These are phyloP conservation scores for Entophlyctis helioformis DNA, from an alignment of 192 early-diverging fungal species.

Conservation along the genomic window DNA sequence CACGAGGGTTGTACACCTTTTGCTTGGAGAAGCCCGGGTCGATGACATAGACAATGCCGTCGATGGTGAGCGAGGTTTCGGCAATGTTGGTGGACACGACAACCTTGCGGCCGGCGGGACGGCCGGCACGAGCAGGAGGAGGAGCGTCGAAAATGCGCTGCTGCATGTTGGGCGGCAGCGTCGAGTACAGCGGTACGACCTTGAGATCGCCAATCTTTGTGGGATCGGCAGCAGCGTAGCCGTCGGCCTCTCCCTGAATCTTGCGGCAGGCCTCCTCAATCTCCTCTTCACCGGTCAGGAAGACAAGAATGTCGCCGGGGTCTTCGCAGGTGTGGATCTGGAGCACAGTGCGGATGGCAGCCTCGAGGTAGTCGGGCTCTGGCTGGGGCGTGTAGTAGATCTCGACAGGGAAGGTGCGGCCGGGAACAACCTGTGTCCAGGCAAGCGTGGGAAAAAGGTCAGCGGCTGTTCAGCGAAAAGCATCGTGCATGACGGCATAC, in stretches of 20 bases:
- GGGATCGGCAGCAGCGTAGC: constrained; percentile 19
- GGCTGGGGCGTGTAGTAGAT: constrained; percentile 95
- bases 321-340: constrained; percentile 90
- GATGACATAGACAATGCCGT: constrained; percentile 97
- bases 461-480: background rate
- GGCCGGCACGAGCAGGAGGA: constrained; percentile 58
- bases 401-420: constrained; percentile 97
- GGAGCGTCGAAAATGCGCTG: constrained; percentile 91
- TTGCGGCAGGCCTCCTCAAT: constrained; percentile 92
- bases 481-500: no score
- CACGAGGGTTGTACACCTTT: constrained; percentile 97
- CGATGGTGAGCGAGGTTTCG: constrained; percentile 96
- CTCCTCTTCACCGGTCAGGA: constrained; percentile 97
- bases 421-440: constrained; percentile 58
- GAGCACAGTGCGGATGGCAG: constrained; percentile 86
- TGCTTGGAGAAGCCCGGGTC: constrained; percentile 99
- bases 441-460: background rate
- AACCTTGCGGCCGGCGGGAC: constrained; percentile 87
- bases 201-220: constrained; percentile 74
- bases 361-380: constrained; percentile 95
- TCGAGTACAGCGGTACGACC: constrained; percentile 82
- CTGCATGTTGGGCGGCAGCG: constrained; percentile 80
- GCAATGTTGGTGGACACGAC: constrained; percentile 97
- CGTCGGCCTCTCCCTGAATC: constrained; percentile 63
- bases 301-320: constrained; percentile 92